These are phyloP conservation scores for Solanum chiquidenum DNA, from an alignment of 257 asterid species.

Conservation along the genomic window DNA sequence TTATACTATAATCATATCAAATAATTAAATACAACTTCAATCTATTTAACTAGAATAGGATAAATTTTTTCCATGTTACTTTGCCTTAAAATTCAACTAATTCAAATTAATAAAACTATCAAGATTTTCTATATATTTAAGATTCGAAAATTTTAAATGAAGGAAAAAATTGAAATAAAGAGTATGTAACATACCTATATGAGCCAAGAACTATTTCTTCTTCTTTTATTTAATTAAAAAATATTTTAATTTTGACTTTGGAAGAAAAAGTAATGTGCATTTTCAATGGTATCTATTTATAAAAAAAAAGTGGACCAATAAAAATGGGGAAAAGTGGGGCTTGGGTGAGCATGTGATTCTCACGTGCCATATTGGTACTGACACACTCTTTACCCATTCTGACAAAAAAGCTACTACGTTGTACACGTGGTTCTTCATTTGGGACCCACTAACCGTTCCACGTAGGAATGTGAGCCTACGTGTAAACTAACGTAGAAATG, in stretches of 20 bases:
- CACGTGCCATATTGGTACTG: neutral
- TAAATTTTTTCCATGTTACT: neutral
- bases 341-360: neutral
- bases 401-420: neutral
- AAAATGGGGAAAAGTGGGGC: neutral
- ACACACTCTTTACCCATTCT: neutral
- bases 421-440: neutral
- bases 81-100: neutral
- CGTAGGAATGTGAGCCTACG: neutral
- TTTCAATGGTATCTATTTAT: neutral
- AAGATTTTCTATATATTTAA: neutral
- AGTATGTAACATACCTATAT: neutral
- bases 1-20: neutral
- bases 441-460: neutral
- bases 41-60: neutral
- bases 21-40: neutral
- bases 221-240: neutral
- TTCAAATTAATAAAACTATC: neutral
- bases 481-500: neutral
- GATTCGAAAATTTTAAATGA: neutral
- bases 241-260: neutral
- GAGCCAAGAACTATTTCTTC: neutral
- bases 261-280: neutral
- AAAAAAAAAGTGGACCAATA: neutral
- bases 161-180: neutral